Evolutionary conservation across 2,329 filamentous ascomycete genomes (phyloP).

Genomic region (Botrytis porri): DNA sequence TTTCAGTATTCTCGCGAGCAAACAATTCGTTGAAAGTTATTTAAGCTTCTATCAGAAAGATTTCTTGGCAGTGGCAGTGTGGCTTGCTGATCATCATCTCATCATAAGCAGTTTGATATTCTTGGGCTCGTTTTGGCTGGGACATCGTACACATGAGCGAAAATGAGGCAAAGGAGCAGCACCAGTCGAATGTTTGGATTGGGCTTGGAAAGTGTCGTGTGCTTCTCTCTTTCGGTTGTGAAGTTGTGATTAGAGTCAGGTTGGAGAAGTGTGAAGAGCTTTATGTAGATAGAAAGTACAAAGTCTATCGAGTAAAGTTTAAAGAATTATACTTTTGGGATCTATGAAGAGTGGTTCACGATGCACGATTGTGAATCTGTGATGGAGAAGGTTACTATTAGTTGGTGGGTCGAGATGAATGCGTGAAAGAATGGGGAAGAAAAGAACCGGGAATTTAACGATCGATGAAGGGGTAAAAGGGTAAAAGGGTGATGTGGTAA

Average conservation of each 20-base stretch:
- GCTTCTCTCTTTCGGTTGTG: background rate
- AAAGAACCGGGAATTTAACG: background rate
- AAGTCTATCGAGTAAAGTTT: background rate
- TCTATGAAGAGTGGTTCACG: background rate
- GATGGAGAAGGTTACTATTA: background rate
- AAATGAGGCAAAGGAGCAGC: background rate
- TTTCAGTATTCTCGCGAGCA: background rate
- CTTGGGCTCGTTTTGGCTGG: background rate
- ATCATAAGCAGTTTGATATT: background rate
- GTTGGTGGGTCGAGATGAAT: background rate
- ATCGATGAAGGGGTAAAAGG: constrained; percentile 13
- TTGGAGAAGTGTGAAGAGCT: background rate
- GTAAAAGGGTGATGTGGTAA: background rate
- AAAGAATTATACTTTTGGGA: background rate
- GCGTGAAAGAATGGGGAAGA: background rate
- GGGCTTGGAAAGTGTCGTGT: background rate
- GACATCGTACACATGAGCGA: background rate
- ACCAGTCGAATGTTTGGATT: background rate
- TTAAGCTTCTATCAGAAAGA: background rate
- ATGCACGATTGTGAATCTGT: background rate
- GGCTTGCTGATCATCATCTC: constrained; percentile 7
- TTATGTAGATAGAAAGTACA: background rate
- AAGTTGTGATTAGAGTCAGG: background rate
- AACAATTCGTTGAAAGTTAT: background rate
- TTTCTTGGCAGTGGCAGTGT: background rate